These are phyloP conservation scores for Penicillium sp. DNA, from an alignment of 2,329 filamentous ascomycete genomes.

Conservation along the genomic window DNA sequence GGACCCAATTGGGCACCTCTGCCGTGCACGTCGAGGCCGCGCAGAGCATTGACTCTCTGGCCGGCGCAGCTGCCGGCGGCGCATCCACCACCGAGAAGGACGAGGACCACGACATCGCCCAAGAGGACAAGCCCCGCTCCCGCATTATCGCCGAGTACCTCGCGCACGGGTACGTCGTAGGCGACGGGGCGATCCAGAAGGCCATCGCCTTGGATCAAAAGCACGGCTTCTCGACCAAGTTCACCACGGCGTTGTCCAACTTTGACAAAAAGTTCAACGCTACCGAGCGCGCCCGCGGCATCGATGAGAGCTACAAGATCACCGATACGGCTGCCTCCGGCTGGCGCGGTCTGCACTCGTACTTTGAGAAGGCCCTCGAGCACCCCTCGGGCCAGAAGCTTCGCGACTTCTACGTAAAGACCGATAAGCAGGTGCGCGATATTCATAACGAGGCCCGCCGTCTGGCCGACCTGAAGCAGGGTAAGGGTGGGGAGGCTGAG, in stretches of 20 bases:
- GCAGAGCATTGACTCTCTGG: conserved; percentile 64
- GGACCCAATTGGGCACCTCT: conserved; percentile 81
- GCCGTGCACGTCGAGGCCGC: conserved; percentile 78
- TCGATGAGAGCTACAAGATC: conserved; percentile 84
- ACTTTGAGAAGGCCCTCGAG: conserved; percentile 90
- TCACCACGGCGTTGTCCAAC: conserved; percentile 72
- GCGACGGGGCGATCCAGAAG: conserved; percentile 72
- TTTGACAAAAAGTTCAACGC: conserved; percentile 88
- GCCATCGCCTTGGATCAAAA: conserved; percentile 87
- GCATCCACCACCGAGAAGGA: conserved; percentile 55
- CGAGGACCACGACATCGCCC: conserved; percentile 71
- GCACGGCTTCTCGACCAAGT: conserved; percentile 80
- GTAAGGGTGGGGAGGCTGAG: conserved; percentile 45
- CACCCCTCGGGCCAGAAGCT: conserved; percentile 88
- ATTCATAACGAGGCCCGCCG: conserved; percentile 90
- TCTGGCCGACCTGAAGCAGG: conserved; percentile 80
- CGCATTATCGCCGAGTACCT: conserved; percentile 96
- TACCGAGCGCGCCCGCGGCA: conserved; percentile 77
- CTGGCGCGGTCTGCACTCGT: conserved; percentile 72
- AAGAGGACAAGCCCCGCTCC: conserved; percentile 95
- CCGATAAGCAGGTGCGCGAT: conserved; percentile 87
- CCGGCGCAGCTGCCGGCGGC: conserved; percentile 58
- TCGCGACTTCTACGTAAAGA: conserved; percentile 81
- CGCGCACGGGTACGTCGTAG: conserved; percentile 88
- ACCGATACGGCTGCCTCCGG: conserved; percentile 68